Base-by-base conservation (phyloP, 1,139 yeast genomes). In the Keqinozyma sinolaborantium region DNA sequence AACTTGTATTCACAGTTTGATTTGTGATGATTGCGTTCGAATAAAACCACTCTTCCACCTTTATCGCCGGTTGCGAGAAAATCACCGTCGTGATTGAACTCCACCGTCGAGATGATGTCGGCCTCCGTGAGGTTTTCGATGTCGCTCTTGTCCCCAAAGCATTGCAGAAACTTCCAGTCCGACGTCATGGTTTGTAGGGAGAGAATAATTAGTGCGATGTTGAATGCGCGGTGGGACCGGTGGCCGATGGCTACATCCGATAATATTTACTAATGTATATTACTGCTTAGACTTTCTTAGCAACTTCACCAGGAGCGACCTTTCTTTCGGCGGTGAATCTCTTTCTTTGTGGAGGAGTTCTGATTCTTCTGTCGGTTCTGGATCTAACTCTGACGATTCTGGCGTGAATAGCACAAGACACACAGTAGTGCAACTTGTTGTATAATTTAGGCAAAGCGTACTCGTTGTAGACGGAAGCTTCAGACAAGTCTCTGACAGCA, bases 331-430 rank as follows among this genome's bases (percentile, higher is more conserved):
- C 79, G 87, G 81, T 85, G 88, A 84, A 92, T 79, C 97, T 90
- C 77, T 84, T 95, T 77, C 99, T 90, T 67, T 83, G 92, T 61
- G 99, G 99, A 53, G 98, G 97, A 70, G 97, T 68, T 83, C 99
- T 90, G 77, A 85, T 73, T 77, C 94, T 90, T 82, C 99, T 94
- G 79, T 90, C 95, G 58, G 83, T 77, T 80, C 97, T 85, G 53
- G 98, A 92, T 81, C 99, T 94, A 58, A 92, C 99, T 79, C 99
- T 94, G 67, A 92, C 98, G 60, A 94, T 85, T 87, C 96, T 92
- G 72, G 97, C 95, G 83, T 92, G 99, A 58, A 94, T 90, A 61
- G 99, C 99, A 76, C 99, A 92, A 51, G 98, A 92, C 61, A 92
- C 94, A 83, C 99, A 92, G 94, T 94, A 92, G 84, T 90, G 97